phyloP scores from a whole-genome alignment of 176 grass and related monocot species.

The Chloris gayana region DNA sequence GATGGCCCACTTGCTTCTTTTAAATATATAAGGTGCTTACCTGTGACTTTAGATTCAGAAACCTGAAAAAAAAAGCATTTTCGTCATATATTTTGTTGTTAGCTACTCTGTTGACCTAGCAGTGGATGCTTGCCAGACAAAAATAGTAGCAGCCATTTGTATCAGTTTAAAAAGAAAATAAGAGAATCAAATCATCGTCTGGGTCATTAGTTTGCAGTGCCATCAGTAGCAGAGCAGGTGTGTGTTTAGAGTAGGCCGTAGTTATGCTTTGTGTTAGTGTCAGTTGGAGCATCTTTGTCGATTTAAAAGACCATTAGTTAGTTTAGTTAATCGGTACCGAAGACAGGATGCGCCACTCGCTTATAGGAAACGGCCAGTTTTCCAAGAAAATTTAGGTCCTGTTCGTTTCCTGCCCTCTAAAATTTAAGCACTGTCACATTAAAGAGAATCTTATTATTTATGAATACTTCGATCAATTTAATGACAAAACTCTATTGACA shows the following conservation, averaged over 20 bases:
- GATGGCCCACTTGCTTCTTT: constrained; percentile 10
- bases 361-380: constrained; percentile 11
- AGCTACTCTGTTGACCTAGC: constrained; percentile 5
- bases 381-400: neutral
- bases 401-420: too few relatives aligned
- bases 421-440: too few relatives aligned
- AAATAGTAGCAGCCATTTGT: neutral
- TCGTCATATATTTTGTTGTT: neutral
- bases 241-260: neutral
- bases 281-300: constrained; percentile 29
- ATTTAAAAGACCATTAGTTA: constrained; percentile 19
- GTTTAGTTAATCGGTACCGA: constrained; percentile 27
- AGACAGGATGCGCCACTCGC: neutral
- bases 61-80: neutral
- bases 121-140: neutral
- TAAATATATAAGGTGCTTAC: neutral
- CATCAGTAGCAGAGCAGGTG: constrained; percentile 9
- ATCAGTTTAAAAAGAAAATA: neutral
- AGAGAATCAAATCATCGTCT: neutral
- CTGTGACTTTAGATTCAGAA: constrained; percentile 8
- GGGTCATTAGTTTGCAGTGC: neutral
- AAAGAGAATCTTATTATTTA: too few relatives aligned
- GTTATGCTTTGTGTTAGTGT: constrained; percentile 12
- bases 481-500: too few relatives aligned
- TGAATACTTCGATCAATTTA: too few relatives aligned